Evolutionary conservation across 331 rosid species (phyloP).

Genomic region (Rhamnella rubrinervis): DNA sequence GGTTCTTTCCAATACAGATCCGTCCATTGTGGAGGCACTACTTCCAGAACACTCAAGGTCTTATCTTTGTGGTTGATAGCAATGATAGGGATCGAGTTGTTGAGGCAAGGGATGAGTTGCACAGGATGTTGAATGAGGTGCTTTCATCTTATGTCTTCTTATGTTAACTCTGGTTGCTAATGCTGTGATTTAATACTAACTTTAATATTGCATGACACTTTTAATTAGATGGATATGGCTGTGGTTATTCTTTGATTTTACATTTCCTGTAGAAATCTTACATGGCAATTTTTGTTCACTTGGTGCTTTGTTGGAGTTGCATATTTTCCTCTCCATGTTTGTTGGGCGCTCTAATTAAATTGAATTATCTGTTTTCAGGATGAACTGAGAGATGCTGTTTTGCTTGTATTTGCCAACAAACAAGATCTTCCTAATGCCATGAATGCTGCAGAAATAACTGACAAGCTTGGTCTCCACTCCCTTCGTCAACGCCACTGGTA

Average conservation of each 20-base stretch:
- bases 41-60: constrained; percentile 99
- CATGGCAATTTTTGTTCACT: not conserved
- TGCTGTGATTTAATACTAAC: not conserved
- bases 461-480: constrained; percentile 95
- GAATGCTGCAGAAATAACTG: constrained; percentile 98
- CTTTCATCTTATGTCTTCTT: constrained; percentile 7
- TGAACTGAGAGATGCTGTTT: constrained; percentile 93
- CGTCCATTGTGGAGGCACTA: constrained; percentile 99
- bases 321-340: not conserved
- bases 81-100: constrained; percentile 93
- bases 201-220: too few species aligned
- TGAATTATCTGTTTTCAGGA: constrained; percentile 56
- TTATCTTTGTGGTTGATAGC: constrained; percentile 95
- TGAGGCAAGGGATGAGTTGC: constrained; percentile 97
- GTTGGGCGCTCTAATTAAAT: constrained; percentile 8
- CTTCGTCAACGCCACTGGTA: constrained; percentile 99
- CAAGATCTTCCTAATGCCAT: constrained; percentile 99
- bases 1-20: constrained; percentile 48
- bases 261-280: not conserved
- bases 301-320: not conserved
- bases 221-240: too few species aligned
- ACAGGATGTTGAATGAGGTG: constrained; percentile 98
- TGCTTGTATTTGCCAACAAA: constrained; percentile 97
- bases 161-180: not conserved
- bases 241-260: too few species aligned